A percentile compares a stretch with the other conserved stretches of the same genome.
These are phyloP conservation scores for Cladophialophora yegresii DNA, from an alignment of 2,329 filamentous ascomycete genomes.

Conservation along the genomic window DNA sequence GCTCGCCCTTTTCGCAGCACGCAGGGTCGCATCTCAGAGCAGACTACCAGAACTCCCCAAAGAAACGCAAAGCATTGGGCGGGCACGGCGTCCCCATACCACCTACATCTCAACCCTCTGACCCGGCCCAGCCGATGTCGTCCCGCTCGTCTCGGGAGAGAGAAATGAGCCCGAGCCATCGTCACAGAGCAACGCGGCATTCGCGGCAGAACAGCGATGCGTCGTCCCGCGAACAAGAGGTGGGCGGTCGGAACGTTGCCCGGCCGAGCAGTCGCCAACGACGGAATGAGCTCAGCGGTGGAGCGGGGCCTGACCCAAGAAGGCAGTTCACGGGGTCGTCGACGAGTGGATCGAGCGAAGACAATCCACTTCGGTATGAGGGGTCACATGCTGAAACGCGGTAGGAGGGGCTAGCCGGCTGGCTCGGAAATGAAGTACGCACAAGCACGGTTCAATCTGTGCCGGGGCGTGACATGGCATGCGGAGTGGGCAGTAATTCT, in stretches of 20 bases:
- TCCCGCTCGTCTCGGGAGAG: slow-evolving; percentile 57
- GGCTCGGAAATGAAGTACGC: slow-evolving; percentile 32
- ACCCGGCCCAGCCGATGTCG: slow-evolving; percentile 54
- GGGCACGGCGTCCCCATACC: slow-evolving; percentile 55
- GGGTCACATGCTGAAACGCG: slow-evolving; percentile 32
- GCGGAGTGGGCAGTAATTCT: slow-evolving; percentile 1
- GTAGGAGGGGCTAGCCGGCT: slow-evolving; percentile 23
- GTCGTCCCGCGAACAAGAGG: slow-evolving; percentile 47
- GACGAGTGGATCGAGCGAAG: slow-evolving; percentile 32
- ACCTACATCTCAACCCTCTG: slow-evolving; percentile 53
- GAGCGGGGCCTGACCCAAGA: slow-evolving; percentile 24
- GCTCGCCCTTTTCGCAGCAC: slow-evolving; percentile 49
- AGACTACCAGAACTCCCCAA: slow-evolving; percentile 73
- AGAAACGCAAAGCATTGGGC: slow-evolving; percentile 75
- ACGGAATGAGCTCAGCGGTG: slow-evolving; percentile 34
- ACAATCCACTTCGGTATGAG: slow-evolving; percentile 32
- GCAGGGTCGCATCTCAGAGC: slow-evolving; percentile 53
- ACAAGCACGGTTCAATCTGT: slow-evolving; percentile 21
- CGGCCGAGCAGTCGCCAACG: slow-evolving; percentile 38
- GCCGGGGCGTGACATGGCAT: slow-evolving; percentile 8
- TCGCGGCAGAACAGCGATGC: slow-evolving; percentile 67
- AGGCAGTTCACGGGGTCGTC: slow-evolving; percentile 31
- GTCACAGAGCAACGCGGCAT: slow-evolving; percentile 59
- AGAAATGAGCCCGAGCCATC: slow-evolving; percentile 56
- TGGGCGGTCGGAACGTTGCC: slow-evolving; percentile 29